These are phyloP conservation scores for Alternaria longipes DNA, from an alignment of 2,329 filamentous ascomycete species.

Conservation along the genomic window DNA sequence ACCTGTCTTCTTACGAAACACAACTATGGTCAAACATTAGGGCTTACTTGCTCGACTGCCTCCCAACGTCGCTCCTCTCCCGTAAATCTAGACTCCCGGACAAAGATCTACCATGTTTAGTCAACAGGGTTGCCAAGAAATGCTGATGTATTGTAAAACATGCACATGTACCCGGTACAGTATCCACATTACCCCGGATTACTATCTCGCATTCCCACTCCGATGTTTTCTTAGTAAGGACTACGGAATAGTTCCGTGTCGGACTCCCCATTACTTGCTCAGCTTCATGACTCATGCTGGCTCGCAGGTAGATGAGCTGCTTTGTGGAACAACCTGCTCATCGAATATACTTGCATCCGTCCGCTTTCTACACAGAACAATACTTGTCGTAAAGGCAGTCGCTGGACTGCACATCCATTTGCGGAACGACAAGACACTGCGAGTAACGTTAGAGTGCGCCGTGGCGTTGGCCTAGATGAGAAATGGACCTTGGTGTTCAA, in stretches of 20 bases:
- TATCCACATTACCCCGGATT: background rate
- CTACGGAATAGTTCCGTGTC: background rate
- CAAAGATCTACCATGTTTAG: background rate
- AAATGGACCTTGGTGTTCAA: background rate
- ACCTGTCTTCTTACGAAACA: background rate
- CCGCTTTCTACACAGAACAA: background rate
- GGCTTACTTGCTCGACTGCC: background rate
- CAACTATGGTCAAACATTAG: background rate
- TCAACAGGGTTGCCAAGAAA: conserved; percentile 1
- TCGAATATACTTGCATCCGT: background rate
- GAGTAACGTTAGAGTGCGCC: too few species aligned
- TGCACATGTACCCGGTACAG: too few species aligned
- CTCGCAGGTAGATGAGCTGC: background rate
- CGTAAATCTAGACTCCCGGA: background rate
- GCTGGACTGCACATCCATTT: too few species aligned
- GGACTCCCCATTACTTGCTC: background rate
- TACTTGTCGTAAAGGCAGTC: too few species aligned
- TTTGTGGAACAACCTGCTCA: background rate
- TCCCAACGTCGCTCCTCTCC: background rate
- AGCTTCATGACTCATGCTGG: background rate
- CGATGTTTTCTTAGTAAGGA: background rate
- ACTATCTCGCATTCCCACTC: background rate
- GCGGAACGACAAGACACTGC: too few species aligned
- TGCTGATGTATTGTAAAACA: background rate
- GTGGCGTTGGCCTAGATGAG: too few species aligned